Evolutionary conservation across 305 asterid genomes (phyloP), one percentile per base, ranked within the genome.

Genomic region (Nicotiana rustica): DNA sequence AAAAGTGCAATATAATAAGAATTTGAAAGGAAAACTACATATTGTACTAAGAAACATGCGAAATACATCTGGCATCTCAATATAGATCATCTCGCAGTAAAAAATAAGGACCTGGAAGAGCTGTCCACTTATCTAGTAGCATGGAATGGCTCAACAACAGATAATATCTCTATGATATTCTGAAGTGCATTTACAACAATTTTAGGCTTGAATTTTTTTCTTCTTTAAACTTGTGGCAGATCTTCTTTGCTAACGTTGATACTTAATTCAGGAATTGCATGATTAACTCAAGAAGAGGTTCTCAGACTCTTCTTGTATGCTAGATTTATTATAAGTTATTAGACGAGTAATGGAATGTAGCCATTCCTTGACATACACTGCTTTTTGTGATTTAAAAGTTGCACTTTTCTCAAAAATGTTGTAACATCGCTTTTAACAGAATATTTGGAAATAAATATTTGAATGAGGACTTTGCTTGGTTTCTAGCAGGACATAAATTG

Each of bases 281-380:
- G 25, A 25, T 25, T 25, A 25, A 25, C 25, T 25, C 25, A 25
- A 25, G 25, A 25, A 25, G 25, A 25, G 90, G 85, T 85, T 92
- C 89, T 93, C 97, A 35, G 97, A 96, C 89, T 96, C 99, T 86
- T 96, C 99, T 86, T 96, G 99, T 75, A 96, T 91, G 94, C 98
- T 90, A 77, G 97, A 88, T 91, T 96, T 98, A 64, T 93, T 93
- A 84, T 96, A 98, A 36, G 86, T 57, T 82, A 94, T 91, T 73
- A 94, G 87, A 82, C 97, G 98, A 19, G 94, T 95, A 84, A 91
- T 86, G 47, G 98, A 90, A 90, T 91, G 96, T 84, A 94, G 85
- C 99, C 99, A 96, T 90, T 94, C 97, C 88, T 88, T 96, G 56
- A 88, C 87, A 31, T 81, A 96, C 91, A 44, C 67, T 79, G 62